phyloP scores from a whole-genome alignment of 768 basidiomycete species.

The Boletus eberwhitei region DNA sequence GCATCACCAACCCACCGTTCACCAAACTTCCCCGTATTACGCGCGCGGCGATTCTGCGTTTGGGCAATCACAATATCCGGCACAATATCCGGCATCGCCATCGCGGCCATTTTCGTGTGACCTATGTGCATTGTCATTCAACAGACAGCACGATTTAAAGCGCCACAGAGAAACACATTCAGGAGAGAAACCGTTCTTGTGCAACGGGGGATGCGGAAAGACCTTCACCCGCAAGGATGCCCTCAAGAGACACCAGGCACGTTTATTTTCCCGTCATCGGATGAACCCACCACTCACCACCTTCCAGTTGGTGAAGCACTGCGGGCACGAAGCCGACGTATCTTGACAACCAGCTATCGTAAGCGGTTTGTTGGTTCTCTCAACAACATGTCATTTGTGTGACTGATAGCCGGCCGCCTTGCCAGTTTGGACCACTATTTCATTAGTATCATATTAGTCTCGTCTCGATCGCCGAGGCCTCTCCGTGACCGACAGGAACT shows the following conservation, averaged over 20 bases:
- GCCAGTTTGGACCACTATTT: slow-evolving; percentile 20
- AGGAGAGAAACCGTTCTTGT: slow-evolving; percentile 79
- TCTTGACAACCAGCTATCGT: slow-evolving; percentile 22
- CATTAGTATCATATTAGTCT: slow-evolving; percentile 26
- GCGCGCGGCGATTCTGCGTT: slow-evolving; percentile 28
- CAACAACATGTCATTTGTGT: slow-evolving; percentile 9
- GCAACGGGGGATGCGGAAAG: slow-evolving; percentile 83
- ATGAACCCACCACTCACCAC: slow-evolving; percentile 14
- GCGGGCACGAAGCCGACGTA: slow-evolving; percentile 63
- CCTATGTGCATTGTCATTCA: slow-evolving; percentile 78
- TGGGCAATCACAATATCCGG: slow-evolving; percentile 45
- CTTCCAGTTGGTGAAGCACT: slow-evolving; percentile 68
- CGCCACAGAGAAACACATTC: slow-evolving; percentile 83
- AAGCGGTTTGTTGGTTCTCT: slow-evolving; percentile 15
- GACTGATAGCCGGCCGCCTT: slow-evolving; percentile 20
- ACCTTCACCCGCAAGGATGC: slow-evolving; percentile 87
- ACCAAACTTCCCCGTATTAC: slow-evolving; percentile 34
- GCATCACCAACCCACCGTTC: slow-evolving; percentile 17
- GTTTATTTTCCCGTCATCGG: slow-evolving; percentile 17
- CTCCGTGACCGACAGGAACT: slow-evolving; percentile 14
- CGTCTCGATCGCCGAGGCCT: slow-evolving; percentile 16
- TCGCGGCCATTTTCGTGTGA: slow-evolving; percentile 64
- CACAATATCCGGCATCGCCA: slow-evolving; percentile 59
- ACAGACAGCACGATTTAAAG: slow-evolving; percentile 82
- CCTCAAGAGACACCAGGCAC: slow-evolving; percentile 79